Conservation (phyloP, 352 stramenopile genomes). For the Elongisporangium senticosum region DNA sequence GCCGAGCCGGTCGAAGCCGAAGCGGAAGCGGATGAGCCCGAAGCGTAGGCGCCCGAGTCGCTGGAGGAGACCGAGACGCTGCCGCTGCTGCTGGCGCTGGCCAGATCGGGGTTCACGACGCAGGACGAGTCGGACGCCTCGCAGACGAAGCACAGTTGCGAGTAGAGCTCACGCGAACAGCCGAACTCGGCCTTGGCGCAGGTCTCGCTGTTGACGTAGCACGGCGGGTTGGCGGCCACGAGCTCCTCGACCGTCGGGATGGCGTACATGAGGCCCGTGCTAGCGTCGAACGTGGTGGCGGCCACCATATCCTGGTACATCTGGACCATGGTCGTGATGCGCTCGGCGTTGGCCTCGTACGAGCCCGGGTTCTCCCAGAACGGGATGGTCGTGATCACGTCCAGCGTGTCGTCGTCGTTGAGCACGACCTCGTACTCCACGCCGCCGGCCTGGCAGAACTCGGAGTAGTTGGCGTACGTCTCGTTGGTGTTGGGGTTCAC, state of each 20-base stretch:
- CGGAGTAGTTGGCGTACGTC: slow-evolving; percentile 37
- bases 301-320: slow-evolving; percentile 33
- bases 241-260: slow-evolving; percentile 35
- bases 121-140: slow-evolving; percentile 20
- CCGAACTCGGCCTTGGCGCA: slow-evolving; percentile 41
- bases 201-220: slow-evolving; percentile 48
- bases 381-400: slow-evolving; percentile 29
- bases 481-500: slow-evolving; percentile 30
- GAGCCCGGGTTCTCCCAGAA: slow-evolving; percentile 62
- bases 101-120: slow-evolving; percentile 18
- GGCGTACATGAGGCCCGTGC: slow-evolving; percentile 28
- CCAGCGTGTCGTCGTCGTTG: slow-evolving; percentile 18
- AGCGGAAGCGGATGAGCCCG: not conserved
- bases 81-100: not conserved
- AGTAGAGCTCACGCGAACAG: slow-evolving; percentile 46
- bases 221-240: slow-evolving; percentile 40
- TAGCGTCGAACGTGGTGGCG: slow-evolving; percentile 21
- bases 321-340: slow-evolving; percentile 35
- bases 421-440: slow-evolving; percentile 48
- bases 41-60: not conserved
- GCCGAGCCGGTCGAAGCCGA: not conserved
- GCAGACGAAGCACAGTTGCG: slow-evolving; percentile 60
- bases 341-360: slow-evolving; percentile 34
- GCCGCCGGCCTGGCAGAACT: slow-evolving; percentile 51
- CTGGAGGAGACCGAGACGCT: not conserved